Base-by-base conservation (phyloP, 2,329 filamentous ascomycete genomes). In the Pseudogymnoascus sp. region DNA sequence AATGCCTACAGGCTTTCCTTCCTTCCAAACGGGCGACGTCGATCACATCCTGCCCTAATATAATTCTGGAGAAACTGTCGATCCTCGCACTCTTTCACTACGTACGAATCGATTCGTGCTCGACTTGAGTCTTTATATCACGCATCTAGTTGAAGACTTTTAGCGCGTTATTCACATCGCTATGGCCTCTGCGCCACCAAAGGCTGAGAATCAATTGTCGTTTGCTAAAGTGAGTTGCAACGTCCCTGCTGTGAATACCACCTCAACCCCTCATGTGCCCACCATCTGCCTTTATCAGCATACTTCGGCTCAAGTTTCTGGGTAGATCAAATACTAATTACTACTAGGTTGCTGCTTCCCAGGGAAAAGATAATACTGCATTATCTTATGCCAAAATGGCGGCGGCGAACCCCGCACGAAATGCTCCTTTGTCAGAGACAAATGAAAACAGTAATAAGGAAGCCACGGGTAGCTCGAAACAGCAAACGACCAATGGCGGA, bases 161-260 rank as follows among this genome's bases (percentile, higher is more conserved):
- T 54, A 54, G 47, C 47, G 47, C 47, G 47, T 54, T 54, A 35
- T 58, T 36, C 15, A 44, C 50, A 63, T 60, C 40, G 67, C 61
- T 24, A 83, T 83, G 80, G 76, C 79, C 64, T 75, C 78, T 54
- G 72, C 77, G 61, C 75, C 77, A 62, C 70, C 71, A 69, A 73
- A 78, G 64, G 79, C 81, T 66, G 66, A 76, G 61, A 76, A 76
- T 60, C 85, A 84, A 74, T 81, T 86, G 68, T 90, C 88, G 44
- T 92, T 92, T 79, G 88, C 88, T 9, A 50, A 50, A 47, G 10
- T 54, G 40, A 59, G 5, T 41, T 17, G 11, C 17, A 24, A 13
- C 58, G 39, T 60, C 36, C 29, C 40, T 61, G 62, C n/a, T 61
- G 59, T 61, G 39, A 58, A 11, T 31, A 10, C 17, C 15, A n/a